Percentiles rank a stretch among this genome's conserved stretches.
Conservation (phyloP, 768 basidiomycete species). For the Amanita phalloides region DNA sequence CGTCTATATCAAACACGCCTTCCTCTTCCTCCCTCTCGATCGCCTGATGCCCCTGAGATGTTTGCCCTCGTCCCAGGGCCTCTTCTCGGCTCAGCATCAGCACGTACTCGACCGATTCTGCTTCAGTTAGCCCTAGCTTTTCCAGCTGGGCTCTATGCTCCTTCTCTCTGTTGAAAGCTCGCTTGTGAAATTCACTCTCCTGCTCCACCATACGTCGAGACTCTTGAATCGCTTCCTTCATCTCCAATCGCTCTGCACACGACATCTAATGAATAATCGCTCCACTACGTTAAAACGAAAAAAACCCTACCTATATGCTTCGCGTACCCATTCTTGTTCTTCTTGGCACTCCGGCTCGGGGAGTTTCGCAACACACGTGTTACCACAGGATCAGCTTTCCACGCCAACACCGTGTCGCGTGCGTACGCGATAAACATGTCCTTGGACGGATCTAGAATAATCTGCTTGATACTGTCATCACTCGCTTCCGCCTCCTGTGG, state of each 20-base stretch:
- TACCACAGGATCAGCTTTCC: slow-evolving; percentile 42
- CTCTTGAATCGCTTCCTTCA: slow-evolving; percentile 53
- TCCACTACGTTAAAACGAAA: not conserved
- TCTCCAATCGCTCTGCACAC: slow-evolving; percentile 47
- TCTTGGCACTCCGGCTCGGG: slow-evolving; percentile 14
- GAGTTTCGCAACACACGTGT: slow-evolving; percentile 22
- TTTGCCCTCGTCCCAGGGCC: slow-evolving; percentile 16
- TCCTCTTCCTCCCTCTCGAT: slow-evolving; percentile 20
- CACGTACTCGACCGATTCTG: slow-evolving; percentile 68
- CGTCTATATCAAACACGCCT: slow-evolving; percentile 46
- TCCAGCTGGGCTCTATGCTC: slow-evolving; percentile 50
- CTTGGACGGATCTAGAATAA: slow-evolving; percentile 40
- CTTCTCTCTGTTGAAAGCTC: slow-evolving; percentile 33
- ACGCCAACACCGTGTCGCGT: slow-evolving; percentile 54
- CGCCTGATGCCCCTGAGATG: not conserved
- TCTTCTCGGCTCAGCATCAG: slow-evolving; percentile 83
- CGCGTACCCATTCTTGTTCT: slow-evolving; percentile 19
- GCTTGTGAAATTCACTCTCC: slow-evolving; percentile 29
- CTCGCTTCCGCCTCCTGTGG: slow-evolving; percentile 7
- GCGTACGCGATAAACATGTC: slow-evolving; percentile 49
- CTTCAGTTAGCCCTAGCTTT: slow-evolving; percentile 61
- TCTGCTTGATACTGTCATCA: slow-evolving; percentile 39
- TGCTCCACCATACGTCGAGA: slow-evolving; percentile 40
- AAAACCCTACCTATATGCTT: slow-evolving; percentile 36
- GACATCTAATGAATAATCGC: slow-evolving; percentile 1